A percentile compares a stretch with the other conserved stretches of the same genome.
These are phyloP conservation scores for Penicillium sumatraense DNA, from an alignment of 2,329 filamentous ascomycete genomes.

Conservation along the genomic window DNA sequence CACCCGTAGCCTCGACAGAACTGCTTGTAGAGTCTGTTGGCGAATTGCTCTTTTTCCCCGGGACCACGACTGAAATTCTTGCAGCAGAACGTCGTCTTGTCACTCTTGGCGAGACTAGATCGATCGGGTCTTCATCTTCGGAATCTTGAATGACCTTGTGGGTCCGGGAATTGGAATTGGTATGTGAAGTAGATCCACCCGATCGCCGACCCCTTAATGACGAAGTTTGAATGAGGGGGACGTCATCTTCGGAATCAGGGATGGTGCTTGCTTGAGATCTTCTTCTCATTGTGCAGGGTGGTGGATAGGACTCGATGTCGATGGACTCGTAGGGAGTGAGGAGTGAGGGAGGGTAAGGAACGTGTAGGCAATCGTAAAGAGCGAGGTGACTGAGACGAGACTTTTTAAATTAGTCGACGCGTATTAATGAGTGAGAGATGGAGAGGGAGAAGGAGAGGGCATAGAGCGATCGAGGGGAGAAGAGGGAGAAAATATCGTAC, in stretches of 20 bases:
- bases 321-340: background rate
- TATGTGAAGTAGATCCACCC: slow-evolving; percentile 22
- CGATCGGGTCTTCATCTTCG: slow-evolving; percentile 20
- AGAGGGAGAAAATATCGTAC: too few species aligned
- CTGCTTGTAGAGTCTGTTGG: slow-evolving; percentile 40
- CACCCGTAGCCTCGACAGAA: slow-evolving; percentile 53
- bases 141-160: slow-evolving; percentile 24
- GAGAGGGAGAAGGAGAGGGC: background rate
- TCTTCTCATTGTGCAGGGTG: slow-evolving; percentile 17
- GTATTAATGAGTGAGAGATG: background rate
- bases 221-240: slow-evolving; percentile 11
- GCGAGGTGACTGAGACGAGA: background rate
- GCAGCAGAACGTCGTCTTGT: background rate
- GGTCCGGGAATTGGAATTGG: slow-evolving; percentile 16
- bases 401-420: background rate
- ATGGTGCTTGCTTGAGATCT: slow-evolving; percentile 12
- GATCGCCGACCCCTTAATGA: slow-evolving; percentile 18
- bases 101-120: slow-evolving; percentile 5
- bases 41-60: slow-evolving; percentile 29
- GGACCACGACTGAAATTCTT: slow-evolving; percentile 36
- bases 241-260: slow-evolving; percentile 28
- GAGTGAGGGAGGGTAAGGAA: background rate
- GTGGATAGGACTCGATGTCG: background rate
- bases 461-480: background rate
- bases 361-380: background rate